A percentile compares a stretch with the other conserved stretches of the same genome.
phyloP scores from a whole-genome alignment of 2,329 filamentous ascomycete genomes.

The Fusarium nurragi region DNA sequence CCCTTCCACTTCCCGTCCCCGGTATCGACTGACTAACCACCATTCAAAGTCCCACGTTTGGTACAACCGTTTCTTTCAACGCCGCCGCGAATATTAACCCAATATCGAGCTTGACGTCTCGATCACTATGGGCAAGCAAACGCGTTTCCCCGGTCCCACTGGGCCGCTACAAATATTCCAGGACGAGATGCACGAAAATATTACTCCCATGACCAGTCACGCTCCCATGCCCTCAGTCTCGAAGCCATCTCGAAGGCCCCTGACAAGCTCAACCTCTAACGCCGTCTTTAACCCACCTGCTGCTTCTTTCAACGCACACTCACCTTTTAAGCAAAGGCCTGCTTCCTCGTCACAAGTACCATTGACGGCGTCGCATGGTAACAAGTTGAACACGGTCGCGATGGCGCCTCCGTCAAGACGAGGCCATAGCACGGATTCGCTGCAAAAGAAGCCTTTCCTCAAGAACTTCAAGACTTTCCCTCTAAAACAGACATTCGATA shows the following conservation, averaged over 20 bases:
- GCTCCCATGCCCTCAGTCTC: constrained; percentile 64
- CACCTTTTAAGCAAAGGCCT: constrained; percentile 73
- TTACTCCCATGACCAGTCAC: constrained; percentile 62
- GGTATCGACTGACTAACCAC: constrained; percentile 33
- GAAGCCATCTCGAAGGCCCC: constrained; percentile 59
- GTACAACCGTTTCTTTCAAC: constrained; percentile 13
- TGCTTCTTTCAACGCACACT: constrained; percentile 64
- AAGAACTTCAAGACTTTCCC: constrained; percentile 67
- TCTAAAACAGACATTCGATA: constrained; percentile 61
- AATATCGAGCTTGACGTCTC: constrained; percentile 29
- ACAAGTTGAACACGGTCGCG: constrained; percentile 71
- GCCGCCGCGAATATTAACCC: constrained; percentile 23
- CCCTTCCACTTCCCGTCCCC: constrained; percentile 34
- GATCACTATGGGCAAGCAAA: constrained; percentile 65
- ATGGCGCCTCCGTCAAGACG: constrained; percentile 71
- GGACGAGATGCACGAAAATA: constrained; percentile 59
- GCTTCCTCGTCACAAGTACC: constrained; percentile 70
- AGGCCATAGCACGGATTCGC: constrained; percentile 69
- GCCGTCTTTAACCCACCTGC: constrained; percentile 72
- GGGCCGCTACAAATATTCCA: constrained; percentile 64
- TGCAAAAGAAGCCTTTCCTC: constrained; percentile 72
- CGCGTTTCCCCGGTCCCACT: constrained; percentile 56
- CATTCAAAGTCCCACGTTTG: constrained; percentile 26
- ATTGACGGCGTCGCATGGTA: constrained; percentile 63
- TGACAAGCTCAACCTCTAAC: constrained; percentile 66